Conservation (phyloP, 2,329 filamentous ascomycete species). For the Colletotrichum zoysiae region DNA sequence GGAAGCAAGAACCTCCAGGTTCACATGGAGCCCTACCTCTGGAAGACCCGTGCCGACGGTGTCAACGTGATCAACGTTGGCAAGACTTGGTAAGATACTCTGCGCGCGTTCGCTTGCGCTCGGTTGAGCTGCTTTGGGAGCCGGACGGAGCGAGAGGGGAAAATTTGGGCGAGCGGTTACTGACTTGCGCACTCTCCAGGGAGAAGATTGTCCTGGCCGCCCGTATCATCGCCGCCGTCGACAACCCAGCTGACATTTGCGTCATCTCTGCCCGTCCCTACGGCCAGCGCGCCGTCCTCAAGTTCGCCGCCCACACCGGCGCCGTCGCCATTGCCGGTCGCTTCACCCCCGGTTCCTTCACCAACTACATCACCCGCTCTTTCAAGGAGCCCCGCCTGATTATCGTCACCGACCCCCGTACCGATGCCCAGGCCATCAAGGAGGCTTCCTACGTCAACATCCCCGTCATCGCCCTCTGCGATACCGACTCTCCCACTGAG, state of each 20-base stretch:
- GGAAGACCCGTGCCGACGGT: slow-evolving; percentile 99
- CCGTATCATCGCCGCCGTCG: slow-evolving; percentile 97
- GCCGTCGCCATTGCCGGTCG: slow-evolving; percentile 98
- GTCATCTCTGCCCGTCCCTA: slow-evolving; percentile 99
- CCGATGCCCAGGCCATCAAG: slow-evolving; percentile 99
- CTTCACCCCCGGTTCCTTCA: slow-evolving; percentile 99
- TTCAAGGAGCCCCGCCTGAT: slow-evolving; percentile 99
- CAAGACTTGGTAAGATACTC: slow-evolving; percentile 94
- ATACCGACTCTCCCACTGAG: slow-evolving; percentile 99
- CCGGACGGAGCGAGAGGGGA: background rate
- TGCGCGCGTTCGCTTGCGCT: slow-evolving; percentile 11
- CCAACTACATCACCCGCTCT: slow-evolving; percentile 99
- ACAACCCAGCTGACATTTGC: slow-evolving; percentile 99
- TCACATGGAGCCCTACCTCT: slow-evolving; percentile 99
- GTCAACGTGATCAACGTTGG: slow-evolving; percentile 99
- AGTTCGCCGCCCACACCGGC: slow-evolving; percentile 99
- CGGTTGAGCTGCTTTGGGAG: background rate
- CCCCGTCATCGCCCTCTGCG: slow-evolving; percentile 98
- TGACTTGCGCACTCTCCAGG: slow-evolving; percentile 64
- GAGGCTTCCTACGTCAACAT: slow-evolving; percentile 99
- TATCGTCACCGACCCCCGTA: slow-evolving; percentile 99
- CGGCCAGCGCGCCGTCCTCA: slow-evolving; percentile 98
- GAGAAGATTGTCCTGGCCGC: slow-evolving; percentile 99
- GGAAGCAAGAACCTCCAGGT: slow-evolving; percentile 99
- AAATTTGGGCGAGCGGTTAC: slow-evolving; percentile 6